Conservation (phyloP, 2,329 filamentous ascomycete genomes). For the Dactylellina drechsleri region DNA sequence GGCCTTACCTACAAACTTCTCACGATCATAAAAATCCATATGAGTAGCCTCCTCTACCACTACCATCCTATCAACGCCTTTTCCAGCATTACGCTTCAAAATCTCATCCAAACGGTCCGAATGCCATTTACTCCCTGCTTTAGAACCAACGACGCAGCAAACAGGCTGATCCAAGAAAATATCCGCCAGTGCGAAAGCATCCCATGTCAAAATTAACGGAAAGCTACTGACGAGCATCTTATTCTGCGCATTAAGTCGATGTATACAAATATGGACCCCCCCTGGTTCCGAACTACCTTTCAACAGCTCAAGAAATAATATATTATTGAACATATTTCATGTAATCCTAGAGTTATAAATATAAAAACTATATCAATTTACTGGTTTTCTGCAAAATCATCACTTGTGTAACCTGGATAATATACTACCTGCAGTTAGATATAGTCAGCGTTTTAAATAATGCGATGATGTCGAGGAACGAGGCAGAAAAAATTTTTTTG, state of each 20-base stretch:
- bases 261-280: no score
- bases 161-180: conserved; percentile 59
- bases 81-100: conserved; percentile 20
- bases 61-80: conserved; percentile 6
- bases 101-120: neutral
- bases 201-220: conserved; percentile 58
- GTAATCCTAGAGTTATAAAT: no score
- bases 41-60: conserved; percentile 29
- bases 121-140: neutral
- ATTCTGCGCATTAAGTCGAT: conserved; percentile 56
- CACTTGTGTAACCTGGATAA: no score
- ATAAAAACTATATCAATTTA: no score
- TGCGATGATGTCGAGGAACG: no score
- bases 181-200: conserved; percentile 56
- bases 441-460: no score
- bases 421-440: no score
- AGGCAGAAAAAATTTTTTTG: no score
- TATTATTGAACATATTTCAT: no score
- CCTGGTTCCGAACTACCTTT: no score
- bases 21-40: conserved; percentile 54
- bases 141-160: conserved; percentile 54
- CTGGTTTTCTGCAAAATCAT: no score
- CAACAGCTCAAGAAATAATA: no score
- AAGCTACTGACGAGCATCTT: conserved; percentile 56
- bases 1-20: conserved; percentile 6